Conservation (phyloP, 2,329 filamentous ascomycete species). For the Cytospora leucostoma region DNA sequence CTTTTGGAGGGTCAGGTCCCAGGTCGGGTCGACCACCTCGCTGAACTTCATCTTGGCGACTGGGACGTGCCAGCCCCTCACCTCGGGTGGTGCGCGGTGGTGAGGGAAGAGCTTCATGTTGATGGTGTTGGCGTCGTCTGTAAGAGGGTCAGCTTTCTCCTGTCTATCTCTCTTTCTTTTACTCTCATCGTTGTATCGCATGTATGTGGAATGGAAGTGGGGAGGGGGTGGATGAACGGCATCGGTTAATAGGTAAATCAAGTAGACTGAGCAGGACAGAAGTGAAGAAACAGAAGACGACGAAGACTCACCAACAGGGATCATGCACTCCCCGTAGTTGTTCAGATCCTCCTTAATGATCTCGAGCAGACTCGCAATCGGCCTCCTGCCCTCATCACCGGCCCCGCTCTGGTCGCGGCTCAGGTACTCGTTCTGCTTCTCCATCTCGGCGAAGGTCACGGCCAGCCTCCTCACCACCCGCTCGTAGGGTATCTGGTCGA, state of each 20-base stretch:
- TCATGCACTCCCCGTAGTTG: constrained; percentile 98
- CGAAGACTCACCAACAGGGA: constrained; percentile 73
- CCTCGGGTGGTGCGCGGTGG: constrained; percentile 72
- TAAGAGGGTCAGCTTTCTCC: constrained; percentile 21
- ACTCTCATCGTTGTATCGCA: background rate
- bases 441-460: constrained; percentile 81
- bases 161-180: background rate
- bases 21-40: constrained; percentile 65
- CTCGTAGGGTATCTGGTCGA: constrained; percentile 77
- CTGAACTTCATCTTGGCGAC: constrained; percentile 68
- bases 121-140: constrained; percentile 89
- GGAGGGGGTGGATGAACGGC: background rate
- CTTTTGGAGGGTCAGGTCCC: constrained; percentile 76
- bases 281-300: background rate
- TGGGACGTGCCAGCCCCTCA: constrained; percentile 89
- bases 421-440: constrained; percentile 86
- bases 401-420: constrained; percentile 57
- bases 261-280: background rate
- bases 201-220: background rate
- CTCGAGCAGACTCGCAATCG: constrained; percentile 82
- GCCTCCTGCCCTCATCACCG: constrained; percentile 54
- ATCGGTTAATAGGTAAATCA: too few relatives aligned
- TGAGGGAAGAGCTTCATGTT: constrained; percentile 95
- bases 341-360: constrained; percentile 85
- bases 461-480: constrained; percentile 85